These are phyloP conservation scores for Fusarium phyllophilum DNA, from an alignment of 2,329 filamentous ascomycete species.

Conservation along the genomic window DNA sequence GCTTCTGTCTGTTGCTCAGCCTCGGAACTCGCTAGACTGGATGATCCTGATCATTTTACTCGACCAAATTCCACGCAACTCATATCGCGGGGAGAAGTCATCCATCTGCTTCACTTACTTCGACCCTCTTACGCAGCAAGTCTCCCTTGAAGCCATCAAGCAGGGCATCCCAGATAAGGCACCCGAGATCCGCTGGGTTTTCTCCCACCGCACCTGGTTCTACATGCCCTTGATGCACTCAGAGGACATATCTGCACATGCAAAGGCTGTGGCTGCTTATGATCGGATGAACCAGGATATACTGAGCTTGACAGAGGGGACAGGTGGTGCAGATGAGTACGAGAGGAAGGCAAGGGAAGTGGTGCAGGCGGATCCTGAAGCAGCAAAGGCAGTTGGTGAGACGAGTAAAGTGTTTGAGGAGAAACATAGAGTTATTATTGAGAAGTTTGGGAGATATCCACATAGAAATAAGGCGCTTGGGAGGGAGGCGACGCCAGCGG, in stretches of 20 bases:
- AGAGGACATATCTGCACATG: slow-evolving; percentile 59
- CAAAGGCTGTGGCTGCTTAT: slow-evolving; percentile 48
- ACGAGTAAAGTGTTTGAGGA: slow-evolving; percentile 50
- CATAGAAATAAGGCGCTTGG: slow-evolving; percentile 65
- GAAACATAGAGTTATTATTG: slow-evolving; percentile 61
- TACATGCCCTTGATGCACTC: slow-evolving; percentile 70
- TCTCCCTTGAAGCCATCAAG: slow-evolving; percentile 52
- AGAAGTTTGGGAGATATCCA: slow-evolving; percentile 67
- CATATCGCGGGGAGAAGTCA: slow-evolving; percentile 62
- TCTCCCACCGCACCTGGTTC: slow-evolving; percentile 63
- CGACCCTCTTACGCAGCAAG: slow-evolving; percentile 62
- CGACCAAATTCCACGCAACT: slow-evolving; percentile 72
- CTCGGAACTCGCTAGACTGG: slow-evolving; percentile 48
- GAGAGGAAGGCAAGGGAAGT: slow-evolving; percentile 43
- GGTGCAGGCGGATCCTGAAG: slow-evolving; percentile 41
- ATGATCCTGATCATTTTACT: slow-evolving; percentile 66
- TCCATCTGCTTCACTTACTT: slow-evolving; percentile 62
- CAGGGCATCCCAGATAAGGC: slow-evolving; percentile 43
- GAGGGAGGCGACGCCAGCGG: slow-evolving; percentile 59
- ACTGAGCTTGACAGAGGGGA: slow-evolving; percentile 44
- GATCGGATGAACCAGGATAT: slow-evolving; percentile 48
- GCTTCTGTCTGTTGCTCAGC: slow-evolving; percentile 44
- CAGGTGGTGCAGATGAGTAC: slow-evolving; percentile 35
- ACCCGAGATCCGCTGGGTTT: slow-evolving; percentile 47
- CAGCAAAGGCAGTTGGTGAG: slow-evolving; percentile 39